A percentile compares a stretch with the other conserved stretches of the same genome.
Evolutionary conservation across 2,329 filamentous ascomycete species (phyloP).

Genomic region (Waltergamsia citrina): DNA sequence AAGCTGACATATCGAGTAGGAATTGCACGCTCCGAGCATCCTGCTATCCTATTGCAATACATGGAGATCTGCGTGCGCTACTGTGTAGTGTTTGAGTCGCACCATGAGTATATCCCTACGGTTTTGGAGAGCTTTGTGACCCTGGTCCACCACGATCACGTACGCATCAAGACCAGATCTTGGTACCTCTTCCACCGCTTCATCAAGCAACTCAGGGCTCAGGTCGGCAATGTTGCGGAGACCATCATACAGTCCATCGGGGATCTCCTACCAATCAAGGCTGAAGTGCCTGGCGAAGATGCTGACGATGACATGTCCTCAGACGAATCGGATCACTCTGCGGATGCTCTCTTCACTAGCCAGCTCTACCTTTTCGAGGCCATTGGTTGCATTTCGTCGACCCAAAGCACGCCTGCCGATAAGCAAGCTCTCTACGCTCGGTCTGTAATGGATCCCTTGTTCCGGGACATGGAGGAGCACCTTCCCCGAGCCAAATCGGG

Average conservation of each 20-base stretch:
- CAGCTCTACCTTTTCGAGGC: constrained; percentile 94
- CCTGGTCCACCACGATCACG: constrained; percentile 78
- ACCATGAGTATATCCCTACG: constrained; percentile 70
- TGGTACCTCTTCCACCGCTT: constrained; percentile 97
- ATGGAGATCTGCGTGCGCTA: constrained; percentile 99
- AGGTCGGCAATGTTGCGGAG: constrained; percentile 83
- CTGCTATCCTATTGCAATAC: constrained; percentile 87
- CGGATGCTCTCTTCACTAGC: constrained; percentile 83
- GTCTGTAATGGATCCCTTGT: constrained; percentile 82
- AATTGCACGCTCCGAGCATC: constrained; percentile 77
- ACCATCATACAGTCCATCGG: constrained; percentile 84
- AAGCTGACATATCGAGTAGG: constrained; percentile 34
- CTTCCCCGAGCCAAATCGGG: constrained; percentile 67
- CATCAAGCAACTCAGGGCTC: constrained; percentile 74
- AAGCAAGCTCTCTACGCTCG: constrained; percentile 83
- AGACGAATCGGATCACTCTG: constrained; percentile 80
- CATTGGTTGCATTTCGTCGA: constrained; percentile 85
- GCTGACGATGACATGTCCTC: constrained; percentile 91
- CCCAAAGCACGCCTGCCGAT: constrained; percentile 63
- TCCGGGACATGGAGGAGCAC: constrained; percentile 78
- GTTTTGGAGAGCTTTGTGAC: constrained; percentile 88
- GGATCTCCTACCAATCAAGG: constrained; percentile 83
- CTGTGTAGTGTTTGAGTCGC: constrained; percentile 81
- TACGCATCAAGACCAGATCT: constrained; percentile 79
- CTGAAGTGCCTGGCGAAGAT: constrained; percentile 69